Evolutionary conservation across 2,329 filamentous ascomycete genomes (phyloP).

Genomic region (Parastagonospora nodorum): DNA sequence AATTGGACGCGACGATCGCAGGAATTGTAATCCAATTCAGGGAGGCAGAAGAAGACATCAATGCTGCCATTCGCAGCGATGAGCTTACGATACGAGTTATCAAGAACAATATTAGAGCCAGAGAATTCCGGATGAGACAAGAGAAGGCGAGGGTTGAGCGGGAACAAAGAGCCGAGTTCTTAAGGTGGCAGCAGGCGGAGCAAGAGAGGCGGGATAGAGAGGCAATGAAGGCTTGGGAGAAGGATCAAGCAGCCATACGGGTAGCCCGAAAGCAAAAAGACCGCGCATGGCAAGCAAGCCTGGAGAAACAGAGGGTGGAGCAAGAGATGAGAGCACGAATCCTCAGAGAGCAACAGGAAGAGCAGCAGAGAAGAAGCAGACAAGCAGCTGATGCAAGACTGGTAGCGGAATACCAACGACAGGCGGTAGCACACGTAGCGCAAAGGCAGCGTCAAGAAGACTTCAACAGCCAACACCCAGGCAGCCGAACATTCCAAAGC

Average conservation of each 20-base stretch:
- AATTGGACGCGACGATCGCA: constrained; percentile 16
- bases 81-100: constrained; percentile 12
- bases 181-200: constrained; percentile 1
- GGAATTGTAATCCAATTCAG: too few species aligned
- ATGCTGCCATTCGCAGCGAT: constrained; percentile 20
- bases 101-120: constrained; percentile 1
- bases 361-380: background rate
- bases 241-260: background rate
- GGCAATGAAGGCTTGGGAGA: background rate
- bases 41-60: constrained; percentile 14
- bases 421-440: background rate
- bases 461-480: too few species aligned
- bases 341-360: background rate
- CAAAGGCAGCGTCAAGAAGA: too few species aligned
- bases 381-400: background rate
- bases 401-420: background rate
- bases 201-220: constrained; percentile 1
- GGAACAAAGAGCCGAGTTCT: background rate
- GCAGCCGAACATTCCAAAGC: too few species aligned
- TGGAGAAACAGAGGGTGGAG: constrained; percentile 3
- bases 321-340: constrained; percentile 1
- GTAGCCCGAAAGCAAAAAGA: background rate
- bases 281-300: background rate
- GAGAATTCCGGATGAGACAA: background rate
- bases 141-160: background rate